These are phyloP conservation scores for Tuber melanosporum DNA, from an alignment of 495 filamentous ascomycete species.

Conservation along the genomic window DNA sequence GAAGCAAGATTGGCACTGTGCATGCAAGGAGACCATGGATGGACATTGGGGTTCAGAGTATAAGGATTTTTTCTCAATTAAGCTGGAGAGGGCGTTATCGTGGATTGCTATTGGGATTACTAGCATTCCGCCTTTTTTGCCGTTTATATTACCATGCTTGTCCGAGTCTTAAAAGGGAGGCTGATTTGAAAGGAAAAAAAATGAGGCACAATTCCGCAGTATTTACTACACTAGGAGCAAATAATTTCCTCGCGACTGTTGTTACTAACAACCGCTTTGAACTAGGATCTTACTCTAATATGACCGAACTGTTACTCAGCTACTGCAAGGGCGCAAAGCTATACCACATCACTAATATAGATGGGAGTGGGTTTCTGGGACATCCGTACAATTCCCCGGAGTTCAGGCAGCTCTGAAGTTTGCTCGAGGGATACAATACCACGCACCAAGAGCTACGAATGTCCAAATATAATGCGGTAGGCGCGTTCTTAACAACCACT, in stretches of 20 bases:
- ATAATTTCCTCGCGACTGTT: background rate
- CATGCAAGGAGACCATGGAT: conserved; percentile 18
- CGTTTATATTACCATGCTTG: background rate
- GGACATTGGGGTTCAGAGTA: conserved; percentile 13
- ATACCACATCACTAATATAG: no score
- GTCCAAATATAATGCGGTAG: no score
- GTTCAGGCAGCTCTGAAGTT: no score
- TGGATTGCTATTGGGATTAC: conserved; percentile 12
- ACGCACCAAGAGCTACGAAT: no score
- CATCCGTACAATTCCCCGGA: no score
- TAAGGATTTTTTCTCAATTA: conserved; percentile 8
- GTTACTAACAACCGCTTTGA: background rate
- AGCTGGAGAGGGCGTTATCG: background rate
- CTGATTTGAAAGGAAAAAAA: background rate
- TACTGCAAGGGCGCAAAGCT: no score
- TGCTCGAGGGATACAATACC: no score
- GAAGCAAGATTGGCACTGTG: conserved; percentile 7
- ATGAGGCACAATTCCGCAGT: conserved; percentile 37
- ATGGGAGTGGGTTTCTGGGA: no score
- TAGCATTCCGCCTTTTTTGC: conserved; percentile 5
- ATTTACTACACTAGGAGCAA: conserved; percentile 22
- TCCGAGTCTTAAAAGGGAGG: background rate
- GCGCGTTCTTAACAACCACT: no score
- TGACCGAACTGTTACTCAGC: no score
- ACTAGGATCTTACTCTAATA: no score